A percentile compares a stretch with the other conserved stretches of the same genome.
Conservation (phyloP, 495 filamentous ascomycete genomes). For the Neurospora terricola region DNA sequence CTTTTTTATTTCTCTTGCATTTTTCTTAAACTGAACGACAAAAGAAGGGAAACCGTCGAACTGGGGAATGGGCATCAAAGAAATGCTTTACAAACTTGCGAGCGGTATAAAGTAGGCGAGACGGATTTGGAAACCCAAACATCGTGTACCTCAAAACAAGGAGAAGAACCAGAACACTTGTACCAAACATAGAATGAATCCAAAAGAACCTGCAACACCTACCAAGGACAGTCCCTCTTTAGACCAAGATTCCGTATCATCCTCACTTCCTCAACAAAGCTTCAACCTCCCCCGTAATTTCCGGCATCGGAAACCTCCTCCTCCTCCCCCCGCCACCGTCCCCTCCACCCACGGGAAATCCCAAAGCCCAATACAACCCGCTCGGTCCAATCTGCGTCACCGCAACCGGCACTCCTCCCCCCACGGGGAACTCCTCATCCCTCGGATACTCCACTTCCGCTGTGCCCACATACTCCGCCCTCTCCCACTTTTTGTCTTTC, state of each 20-base stretch:
- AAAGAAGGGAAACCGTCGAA: not conserved
- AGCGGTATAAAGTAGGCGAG: not conserved
- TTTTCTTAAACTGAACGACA: not conserved
- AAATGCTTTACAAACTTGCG: not conserved
- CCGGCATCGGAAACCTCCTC: conserved; percentile 20
- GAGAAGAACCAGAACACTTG: not conserved
- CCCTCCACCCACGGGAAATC: conserved; percentile 14
- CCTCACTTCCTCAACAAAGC: conserved; percentile 2
- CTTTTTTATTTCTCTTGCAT: not conserved
- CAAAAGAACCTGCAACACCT: not conserved
- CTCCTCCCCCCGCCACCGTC: conserved; percentile 13
- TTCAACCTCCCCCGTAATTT: conserved; percentile 19
- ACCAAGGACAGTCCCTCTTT: not conserved
- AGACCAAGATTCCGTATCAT: not conserved
- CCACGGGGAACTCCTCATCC: conserved; percentile 6
- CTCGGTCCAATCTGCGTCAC: conserved; percentile 17
- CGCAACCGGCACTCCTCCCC: no score
- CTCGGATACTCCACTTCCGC: conserved; percentile 12
- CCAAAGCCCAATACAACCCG: conserved; percentile 16
- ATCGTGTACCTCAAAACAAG: not conserved
- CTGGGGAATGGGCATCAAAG: no score
- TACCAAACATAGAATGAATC: not conserved
- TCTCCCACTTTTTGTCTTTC: conserved; percentile 22
- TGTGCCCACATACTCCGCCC: conserved; percentile 24
- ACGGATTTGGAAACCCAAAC: not conserved